Evolutionary conservation across 441 rosid species (phyloP).

Genomic region (Eruca vesicaria): DNA sequence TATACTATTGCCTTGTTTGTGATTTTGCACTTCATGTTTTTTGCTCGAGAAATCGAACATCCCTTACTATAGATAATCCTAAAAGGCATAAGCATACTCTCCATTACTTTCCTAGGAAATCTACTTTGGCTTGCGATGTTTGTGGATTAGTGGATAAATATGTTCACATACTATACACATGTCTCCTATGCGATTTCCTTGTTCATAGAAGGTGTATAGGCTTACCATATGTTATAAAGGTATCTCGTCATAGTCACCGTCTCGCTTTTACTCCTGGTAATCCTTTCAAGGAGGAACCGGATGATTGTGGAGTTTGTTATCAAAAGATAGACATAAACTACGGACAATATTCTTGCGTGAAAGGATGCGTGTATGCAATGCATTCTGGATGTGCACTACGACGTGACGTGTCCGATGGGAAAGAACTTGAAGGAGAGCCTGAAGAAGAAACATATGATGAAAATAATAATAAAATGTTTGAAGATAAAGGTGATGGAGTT

Average conservation of each 20-base stretch:
- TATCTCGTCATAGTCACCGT: conserved; percentile 6
- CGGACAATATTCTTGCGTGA: no score
- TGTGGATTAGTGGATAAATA: neutral
- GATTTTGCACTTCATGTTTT: neutral
- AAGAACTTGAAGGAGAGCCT: neutral
- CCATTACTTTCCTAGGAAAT: neutral
- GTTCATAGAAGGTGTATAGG: neutral
- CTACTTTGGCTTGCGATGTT: neutral
- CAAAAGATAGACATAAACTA: no score
- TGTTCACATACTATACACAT: neutral
- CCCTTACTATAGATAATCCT: neutral
- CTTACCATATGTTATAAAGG: conserved; percentile 2
- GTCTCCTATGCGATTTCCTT: neutral
- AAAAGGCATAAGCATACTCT: conserved; percentile 25
- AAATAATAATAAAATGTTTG: neutral
- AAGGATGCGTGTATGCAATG: neutral
- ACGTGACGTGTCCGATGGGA: neutral
- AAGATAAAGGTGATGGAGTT: neutral
- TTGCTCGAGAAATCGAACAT: neutral
- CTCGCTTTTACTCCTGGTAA: neutral
- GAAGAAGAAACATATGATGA: conserved; percentile 5
- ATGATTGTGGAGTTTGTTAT: no score
- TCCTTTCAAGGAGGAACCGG: no score
- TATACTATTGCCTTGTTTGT: neutral
- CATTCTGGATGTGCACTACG: conserved; percentile 18